These are phyloP conservation scores for Paecilomyces sp. DNA, from an alignment of 2,329 filamentous ascomycete genomes.

Conservation along the genomic window DNA sequence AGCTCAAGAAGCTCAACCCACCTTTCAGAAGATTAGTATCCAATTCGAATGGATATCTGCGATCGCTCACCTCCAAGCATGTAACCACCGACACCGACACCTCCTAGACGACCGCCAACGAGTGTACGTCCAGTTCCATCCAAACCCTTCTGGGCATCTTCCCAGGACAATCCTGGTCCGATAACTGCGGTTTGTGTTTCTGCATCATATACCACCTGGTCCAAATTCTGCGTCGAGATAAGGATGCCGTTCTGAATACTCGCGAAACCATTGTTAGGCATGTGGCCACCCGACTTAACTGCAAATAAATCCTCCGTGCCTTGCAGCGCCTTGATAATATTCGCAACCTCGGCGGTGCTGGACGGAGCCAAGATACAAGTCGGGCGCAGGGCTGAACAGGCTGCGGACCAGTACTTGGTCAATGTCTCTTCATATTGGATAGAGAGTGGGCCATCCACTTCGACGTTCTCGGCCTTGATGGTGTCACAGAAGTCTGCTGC, in stretches of 20 bases:
- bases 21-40: conserved; percentile 12
- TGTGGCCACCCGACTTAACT: conserved; percentile 46
- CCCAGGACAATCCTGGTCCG: conserved; percentile 29
- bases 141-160: conserved; percentile 24
- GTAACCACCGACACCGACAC: conserved; percentile 43
- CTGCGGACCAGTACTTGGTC: conserved; percentile 28
- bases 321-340: conserved; percentile 44
- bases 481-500: too few relatives aligned
- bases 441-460: too few relatives aligned
- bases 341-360: conserved; percentile 45
- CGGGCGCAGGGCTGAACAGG: conserved; percentile 36
- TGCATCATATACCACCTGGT: conserved; percentile 27
- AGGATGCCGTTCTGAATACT: conserved; percentile 39
- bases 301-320: conserved; percentile 46
- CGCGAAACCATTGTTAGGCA: conserved; percentile 40
- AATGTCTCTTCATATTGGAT: too few relatives aligned
- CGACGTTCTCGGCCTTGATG: too few relatives aligned
- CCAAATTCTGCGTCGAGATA: conserved; percentile 39
- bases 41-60: not conserved
- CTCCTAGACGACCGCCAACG: conserved; percentile 41
- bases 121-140: conserved; percentile 23
- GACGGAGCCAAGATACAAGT: conserved; percentile 43
- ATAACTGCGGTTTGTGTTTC: conserved; percentile 32
- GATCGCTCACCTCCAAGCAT: conserved; percentile 35
- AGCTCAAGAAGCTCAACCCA: conserved; percentile 43